Evolutionary conservation across 257 asterid species (phyloP).

Genomic region (Jacaranda mimosifolia): DNA sequence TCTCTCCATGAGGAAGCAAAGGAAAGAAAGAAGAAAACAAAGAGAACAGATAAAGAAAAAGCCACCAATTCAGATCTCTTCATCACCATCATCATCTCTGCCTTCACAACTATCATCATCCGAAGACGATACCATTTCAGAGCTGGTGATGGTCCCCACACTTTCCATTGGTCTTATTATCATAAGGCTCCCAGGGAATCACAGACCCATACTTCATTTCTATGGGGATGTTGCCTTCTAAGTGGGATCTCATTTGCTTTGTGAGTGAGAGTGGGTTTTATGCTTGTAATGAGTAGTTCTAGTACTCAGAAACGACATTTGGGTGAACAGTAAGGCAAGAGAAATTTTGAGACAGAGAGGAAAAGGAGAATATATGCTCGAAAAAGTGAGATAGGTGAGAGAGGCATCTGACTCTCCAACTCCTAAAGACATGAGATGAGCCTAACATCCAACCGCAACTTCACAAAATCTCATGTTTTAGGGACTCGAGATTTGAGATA

Average conservation of each 20-base stretch:
- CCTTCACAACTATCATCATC: conserved; percentile 21
- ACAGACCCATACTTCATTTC: conserved; percentile 50
- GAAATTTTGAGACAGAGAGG: no score
- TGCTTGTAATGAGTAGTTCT: conserved; percentile 52
- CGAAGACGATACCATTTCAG: conserved; percentile 38
- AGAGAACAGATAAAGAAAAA: conserved; percentile 43
- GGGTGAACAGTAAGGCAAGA: no score
- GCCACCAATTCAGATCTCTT: conserved; percentile 34
- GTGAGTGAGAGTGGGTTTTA: conserved; percentile 60
- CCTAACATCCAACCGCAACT: no score
- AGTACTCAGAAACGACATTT: conserved; percentile 37
- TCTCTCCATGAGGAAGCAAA: conserved; percentile 17
- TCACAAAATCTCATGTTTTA: no score
- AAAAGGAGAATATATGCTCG: no score
- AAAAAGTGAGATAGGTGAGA: no score
- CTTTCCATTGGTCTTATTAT: conserved; percentile 54
- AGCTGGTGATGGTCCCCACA: conserved; percentile 29
- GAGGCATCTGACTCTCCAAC: no score
- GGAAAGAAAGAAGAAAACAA: not conserved
- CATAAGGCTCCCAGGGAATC: conserved; percentile 53
- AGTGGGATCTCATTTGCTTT: conserved; percentile 62
- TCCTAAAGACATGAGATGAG: no score
- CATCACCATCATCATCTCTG: conserved; percentile 21
- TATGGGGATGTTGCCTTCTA: conserved; percentile 56
- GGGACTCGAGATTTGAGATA: no score